These are phyloP conservation scores for Salix purpurea DNA, from an alignment of 345 rosid genomes.

Conservation along the genomic window DNA sequence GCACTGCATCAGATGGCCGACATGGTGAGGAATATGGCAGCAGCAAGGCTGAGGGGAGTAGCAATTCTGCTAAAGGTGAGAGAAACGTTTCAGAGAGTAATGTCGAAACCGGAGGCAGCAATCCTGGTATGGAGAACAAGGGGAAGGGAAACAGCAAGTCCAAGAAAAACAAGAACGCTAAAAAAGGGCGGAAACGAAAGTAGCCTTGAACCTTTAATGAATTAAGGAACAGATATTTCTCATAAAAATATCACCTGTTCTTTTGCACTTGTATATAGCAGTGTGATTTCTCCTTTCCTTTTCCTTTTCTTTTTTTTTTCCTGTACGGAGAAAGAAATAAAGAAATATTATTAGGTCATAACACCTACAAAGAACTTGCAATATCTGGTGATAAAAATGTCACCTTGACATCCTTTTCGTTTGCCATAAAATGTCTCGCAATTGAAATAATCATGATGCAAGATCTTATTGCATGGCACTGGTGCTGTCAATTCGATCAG, in stretches of 20 bases:
- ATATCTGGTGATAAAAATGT: too few species aligned
- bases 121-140: neutral
- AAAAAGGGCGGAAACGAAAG: neutral
- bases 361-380: too few species aligned
- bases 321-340: too few species aligned
- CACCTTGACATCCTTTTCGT: too few species aligned
- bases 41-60: neutral
- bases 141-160: neutral
- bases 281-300: too few species aligned
- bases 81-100: neutral
- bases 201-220: neutral
- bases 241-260: neutral
- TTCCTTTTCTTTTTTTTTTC: too few species aligned
- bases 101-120: neutral
- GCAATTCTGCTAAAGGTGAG: neutral
- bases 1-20: neutral
- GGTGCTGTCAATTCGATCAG: too few species aligned
- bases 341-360: neutral
- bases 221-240: neutral
- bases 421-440: too few species aligned
- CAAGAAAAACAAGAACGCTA: constrained; percentile 2
- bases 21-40: neutral
- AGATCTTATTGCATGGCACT: too few species aligned
- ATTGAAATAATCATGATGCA: too few species aligned
- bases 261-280: too few species aligned